Percentiles rank a stretch among this genome's conserved stretches.
Conservation (phyloP, 805 yeast species). For the Jamesozyma rosinii region DNA sequence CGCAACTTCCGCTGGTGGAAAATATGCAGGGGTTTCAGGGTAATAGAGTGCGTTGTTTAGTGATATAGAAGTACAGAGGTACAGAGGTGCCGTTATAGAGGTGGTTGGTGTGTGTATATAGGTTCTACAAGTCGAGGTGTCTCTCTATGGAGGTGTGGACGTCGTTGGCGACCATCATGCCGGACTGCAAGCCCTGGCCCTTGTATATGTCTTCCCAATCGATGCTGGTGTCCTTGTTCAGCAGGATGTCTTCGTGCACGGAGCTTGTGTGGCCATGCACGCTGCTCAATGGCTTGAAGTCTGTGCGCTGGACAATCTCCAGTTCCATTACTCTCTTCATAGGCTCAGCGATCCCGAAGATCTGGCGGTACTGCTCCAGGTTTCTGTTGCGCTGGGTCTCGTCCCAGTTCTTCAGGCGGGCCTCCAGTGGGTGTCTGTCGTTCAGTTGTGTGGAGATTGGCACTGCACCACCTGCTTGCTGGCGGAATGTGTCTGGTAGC, state of each 20-base stretch:
- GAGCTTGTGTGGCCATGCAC: constrained; percentile 16
- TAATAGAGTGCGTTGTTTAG: no score
- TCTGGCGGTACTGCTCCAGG: constrained; percentile 68
- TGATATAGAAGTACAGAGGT: no score
- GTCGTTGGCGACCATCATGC: constrained; percentile 36
- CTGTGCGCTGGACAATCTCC: constrained; percentile 57
- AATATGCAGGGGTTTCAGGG: no score
- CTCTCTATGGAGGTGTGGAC: constrained; percentile 71
- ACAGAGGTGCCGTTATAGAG: no score
- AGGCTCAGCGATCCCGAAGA: constrained; percentile 91
- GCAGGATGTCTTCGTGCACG: constrained; percentile 67
- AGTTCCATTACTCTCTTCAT: constrained; percentile 86
- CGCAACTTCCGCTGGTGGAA: no score
- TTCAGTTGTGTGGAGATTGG: constrained; percentile 50
- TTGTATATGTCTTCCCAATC: constrained; percentile 93
- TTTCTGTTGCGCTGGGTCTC: constrained; percentile 57
- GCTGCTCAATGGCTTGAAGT: constrained; percentile 58
- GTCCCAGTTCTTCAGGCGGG: constrained; percentile 73
- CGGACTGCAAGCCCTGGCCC: constrained; percentile 33
- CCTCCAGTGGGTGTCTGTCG: constrained; percentile 79
- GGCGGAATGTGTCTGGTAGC: constrained; percentile 58
- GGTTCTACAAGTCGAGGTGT: constrained; percentile 46
- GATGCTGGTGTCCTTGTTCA: constrained; percentile 63
- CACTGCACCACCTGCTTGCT: constrained; percentile 52
- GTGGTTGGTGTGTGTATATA: no score